These are phyloP conservation scores for Cladorrhinum sp. DNA, from an alignment of 2,329 filamentous ascomycete genomes.

Conservation along the genomic window DNA sequence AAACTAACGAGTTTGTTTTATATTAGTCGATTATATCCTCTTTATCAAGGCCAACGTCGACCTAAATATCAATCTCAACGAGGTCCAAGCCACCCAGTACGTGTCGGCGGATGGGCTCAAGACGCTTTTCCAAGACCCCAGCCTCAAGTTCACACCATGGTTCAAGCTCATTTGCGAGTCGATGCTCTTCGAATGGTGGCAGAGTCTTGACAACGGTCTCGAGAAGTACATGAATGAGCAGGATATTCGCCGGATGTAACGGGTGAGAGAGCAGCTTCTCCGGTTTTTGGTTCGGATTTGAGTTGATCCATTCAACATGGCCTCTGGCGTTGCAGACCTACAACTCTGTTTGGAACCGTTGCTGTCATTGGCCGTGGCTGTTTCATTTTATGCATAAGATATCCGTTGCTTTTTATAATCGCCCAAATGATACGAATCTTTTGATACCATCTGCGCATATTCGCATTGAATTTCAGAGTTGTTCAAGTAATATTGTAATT, in stretches of 20 bases:
- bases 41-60: conserved; percentile 96
- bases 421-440: too few relatives aligned
- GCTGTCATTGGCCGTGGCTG: too few relatives aligned
- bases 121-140: conserved; percentile 76
- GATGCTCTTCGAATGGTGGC: conserved; percentile 98
- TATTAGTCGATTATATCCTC: conserved; percentile 89
- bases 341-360: too few relatives aligned
- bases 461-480: too few relatives aligned
- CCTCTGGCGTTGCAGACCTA: too few relatives aligned
- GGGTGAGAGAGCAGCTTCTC: too few relatives aligned
- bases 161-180: conserved; percentile 98
- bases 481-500: too few relatives aligned
- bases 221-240: conserved; percentile 84
- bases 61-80: conserved; percentile 77
- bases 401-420: too few relatives aligned
- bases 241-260: conserved; percentile 86
- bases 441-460: too few relatives aligned
- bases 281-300: too few relatives aligned
- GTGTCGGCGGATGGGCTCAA: conserved; percentile 80
- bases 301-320: too few relatives aligned
- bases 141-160: conserved; percentile 91
- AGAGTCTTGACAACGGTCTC: conserved; percentile 73
- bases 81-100: conserved; percentile 81
- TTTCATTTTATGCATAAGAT: too few relatives aligned
- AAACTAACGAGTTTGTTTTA: conserved; percentile 13